Evolutionary conservation across 331 rosid species (phyloP).

Genomic region (Telfairia occidentalis): DNA sequence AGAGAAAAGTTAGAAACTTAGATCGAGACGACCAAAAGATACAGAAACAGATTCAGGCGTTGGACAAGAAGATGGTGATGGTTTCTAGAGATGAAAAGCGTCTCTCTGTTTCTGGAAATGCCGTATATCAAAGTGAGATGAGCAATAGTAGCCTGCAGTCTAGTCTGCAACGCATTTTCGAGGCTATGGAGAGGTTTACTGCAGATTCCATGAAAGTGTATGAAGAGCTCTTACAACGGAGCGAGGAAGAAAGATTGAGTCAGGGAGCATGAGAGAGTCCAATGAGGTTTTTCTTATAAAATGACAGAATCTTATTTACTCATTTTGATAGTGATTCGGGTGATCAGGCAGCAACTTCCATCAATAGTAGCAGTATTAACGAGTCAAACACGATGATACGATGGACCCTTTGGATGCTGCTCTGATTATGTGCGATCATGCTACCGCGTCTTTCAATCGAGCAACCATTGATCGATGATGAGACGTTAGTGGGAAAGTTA

Average conservation of each 20-base stretch:
- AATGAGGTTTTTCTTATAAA: slow-evolving; percentile 3
- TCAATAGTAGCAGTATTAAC: neutral
- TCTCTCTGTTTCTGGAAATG: slow-evolving; percentile 37
- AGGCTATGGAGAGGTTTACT: slow-evolving; percentile 86
- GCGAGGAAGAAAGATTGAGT: slow-evolving; percentile 41
- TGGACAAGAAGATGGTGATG: slow-evolving; percentile 49
- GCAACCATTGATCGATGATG: neutral
- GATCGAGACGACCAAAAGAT: slow-evolving; percentile 71
- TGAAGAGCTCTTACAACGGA: slow-evolving; percentile 60
- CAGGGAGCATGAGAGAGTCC: slow-evolving; percentile 29
- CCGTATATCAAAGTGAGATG: slow-evolving; percentile 49
- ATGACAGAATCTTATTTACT: neutral
- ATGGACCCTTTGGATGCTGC: neutral
- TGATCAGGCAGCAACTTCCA: slow-evolving; percentile 14
- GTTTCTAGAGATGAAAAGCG: slow-evolving; percentile 40
- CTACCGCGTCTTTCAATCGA: neutral
- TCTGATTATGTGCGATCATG: neutral
- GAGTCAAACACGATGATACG: neutral
- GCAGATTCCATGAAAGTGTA: slow-evolving; percentile 45
- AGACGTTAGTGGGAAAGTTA: neutral
- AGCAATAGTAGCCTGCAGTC: slow-evolving; percentile 53
- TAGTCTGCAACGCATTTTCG: slow-evolving; percentile 68
- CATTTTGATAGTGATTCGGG: slow-evolving; percentile 13
- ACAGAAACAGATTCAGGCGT: slow-evolving; percentile 68
- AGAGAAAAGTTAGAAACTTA: slow-evolving; percentile 46